Base-by-base conservation (phyloP, 345 rosid species). In the Hypericum androsaemum region DNA sequence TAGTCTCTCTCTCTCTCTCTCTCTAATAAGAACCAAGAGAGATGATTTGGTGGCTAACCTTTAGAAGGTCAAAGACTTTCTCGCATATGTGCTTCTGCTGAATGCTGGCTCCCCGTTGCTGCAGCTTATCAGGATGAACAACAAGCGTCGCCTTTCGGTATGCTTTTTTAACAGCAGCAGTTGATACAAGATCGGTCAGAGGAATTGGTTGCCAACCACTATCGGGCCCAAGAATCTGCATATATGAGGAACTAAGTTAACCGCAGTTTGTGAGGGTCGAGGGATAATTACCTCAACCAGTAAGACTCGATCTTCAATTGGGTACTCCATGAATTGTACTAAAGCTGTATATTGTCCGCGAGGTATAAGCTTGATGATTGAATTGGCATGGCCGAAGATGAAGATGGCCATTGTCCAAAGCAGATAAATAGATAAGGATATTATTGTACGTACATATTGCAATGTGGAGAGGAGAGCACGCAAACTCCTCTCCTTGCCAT, bases 81-180 rank as follows among this genome's bases (percentile, higher is more conserved):
- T 90, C 98, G 52, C 96, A 90, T 0, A 51, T 75, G 73, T 87
- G 86, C 79, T 84, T 90, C 60, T 84, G 96, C 52, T 79, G 88
- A 50, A 82, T 82, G 64, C 78, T 84, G 32, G 98, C 98, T 10
- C 98, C 98, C 8, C 98, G 81, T 68, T 87, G 98, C 74, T 90
- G 98, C 70, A 87, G 69, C 74, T 90, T 87, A 67, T 90, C 98
- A 0, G 96, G 96, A 62, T 90, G 98, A 69, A 90, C 95, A 39
- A 62, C 75, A 12, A 90, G 88, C 9, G 95, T 90, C 59, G 98
- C 96, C 71, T 81, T 90, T 41, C 87, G 64, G 66, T 90, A 90
- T 10, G 96, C 87, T 71, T 90, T 90, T 74, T 83, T 90, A 44
- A 90, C 95, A 12, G 96, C 81, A 46, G 83, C 64, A 0, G 75